These are phyloP conservation scores for Emergomyces orientalis DNA, from an alignment of 2,329 filamentous ascomycete species.

Conservation along the genomic window DNA sequence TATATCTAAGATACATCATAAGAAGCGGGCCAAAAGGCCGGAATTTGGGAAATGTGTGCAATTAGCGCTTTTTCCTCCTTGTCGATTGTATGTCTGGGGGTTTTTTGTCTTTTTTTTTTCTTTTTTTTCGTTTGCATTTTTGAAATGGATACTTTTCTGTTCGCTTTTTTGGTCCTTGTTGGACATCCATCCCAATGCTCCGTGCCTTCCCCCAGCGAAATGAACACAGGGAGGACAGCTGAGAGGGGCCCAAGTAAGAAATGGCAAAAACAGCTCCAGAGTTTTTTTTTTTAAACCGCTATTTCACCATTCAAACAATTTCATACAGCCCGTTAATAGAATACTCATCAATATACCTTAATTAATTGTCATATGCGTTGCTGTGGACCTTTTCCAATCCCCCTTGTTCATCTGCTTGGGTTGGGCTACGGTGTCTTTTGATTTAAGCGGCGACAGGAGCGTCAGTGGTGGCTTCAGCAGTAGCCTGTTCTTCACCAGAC, in stretches of 20 bases:
- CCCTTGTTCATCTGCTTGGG: constrained; percentile 6
- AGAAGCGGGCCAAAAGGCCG: constrained; percentile 29
- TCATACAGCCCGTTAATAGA: constrained; percentile 4
- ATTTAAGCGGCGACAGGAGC: constrained; percentile 22
- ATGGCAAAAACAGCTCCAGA: constrained; percentile 10
- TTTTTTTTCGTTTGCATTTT: not conserved
- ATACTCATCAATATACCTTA: constrained; percentile 3
- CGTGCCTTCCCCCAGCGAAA: not conserved
- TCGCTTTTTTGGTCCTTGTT: not conserved
- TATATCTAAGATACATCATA: constrained; percentile 33
- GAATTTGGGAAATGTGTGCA: constrained; percentile 18
- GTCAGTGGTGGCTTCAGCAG: constrained; percentile 27
- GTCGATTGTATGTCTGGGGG: not conserved
- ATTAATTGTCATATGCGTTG: not conserved
- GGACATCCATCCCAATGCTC: not conserved
- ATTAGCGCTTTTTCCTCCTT: constrained; percentile 12
- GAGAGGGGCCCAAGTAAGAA: constrained; percentile 5
- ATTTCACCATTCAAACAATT: constrained; percentile 11
- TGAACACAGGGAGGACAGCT: not conserved
- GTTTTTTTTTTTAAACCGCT: constrained; percentile 2
- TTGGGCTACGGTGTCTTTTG: constrained; percentile 7
- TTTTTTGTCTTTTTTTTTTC: not conserved
- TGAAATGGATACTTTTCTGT: not conserved
- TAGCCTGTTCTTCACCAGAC: constrained; percentile 39
- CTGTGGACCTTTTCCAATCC: not conserved